Evolutionary conservation across 1,284 basidiomycete genomes (phyloP).

Genomic region (Moesziomyces antarcticus): DNA sequence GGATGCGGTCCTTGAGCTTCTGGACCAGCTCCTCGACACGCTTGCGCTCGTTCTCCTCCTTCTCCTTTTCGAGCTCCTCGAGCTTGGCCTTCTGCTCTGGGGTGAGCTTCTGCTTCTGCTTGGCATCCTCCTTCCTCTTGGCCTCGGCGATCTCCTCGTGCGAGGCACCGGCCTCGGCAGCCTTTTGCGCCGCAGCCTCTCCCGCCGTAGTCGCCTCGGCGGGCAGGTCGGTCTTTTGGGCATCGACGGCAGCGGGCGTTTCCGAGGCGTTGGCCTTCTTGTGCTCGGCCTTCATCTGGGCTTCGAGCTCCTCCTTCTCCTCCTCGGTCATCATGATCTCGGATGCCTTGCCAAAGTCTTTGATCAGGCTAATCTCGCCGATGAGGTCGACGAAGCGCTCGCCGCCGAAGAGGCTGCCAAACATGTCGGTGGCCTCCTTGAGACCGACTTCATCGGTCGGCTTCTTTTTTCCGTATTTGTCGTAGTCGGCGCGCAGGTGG

Average conservation of each 20-base stretch:
- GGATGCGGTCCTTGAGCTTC: slow-evolving; percentile 67
- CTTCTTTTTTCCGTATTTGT: slow-evolving; percentile 87
- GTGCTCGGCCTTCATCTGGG: slow-evolving; percentile 72
- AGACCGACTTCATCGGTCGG: slow-evolving; percentile 67
- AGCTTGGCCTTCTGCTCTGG: slow-evolving; percentile 76
- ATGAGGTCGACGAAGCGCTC: slow-evolving; percentile 67
- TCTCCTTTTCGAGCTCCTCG: slow-evolving; percentile 66
- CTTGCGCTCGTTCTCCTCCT: slow-evolving; percentile 64
- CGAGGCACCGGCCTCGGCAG: slow-evolving; percentile 57
- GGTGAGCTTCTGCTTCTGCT: slow-evolving; percentile 73
- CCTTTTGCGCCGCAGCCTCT: slow-evolving; percentile 58
- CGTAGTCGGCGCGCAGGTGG: slow-evolving; percentile 89
- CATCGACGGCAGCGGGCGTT: slow-evolving; percentile 26
- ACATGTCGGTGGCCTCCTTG: slow-evolving; percentile 68
- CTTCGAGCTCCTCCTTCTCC: slow-evolving; percentile 87
- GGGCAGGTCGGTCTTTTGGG: slow-evolving; percentile 28
- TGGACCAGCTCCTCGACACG: slow-evolving; percentile 61
- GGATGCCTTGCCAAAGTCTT: slow-evolving; percentile 68
- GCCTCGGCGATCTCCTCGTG: slow-evolving; percentile 43
- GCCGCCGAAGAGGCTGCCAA: slow-evolving; percentile 67
- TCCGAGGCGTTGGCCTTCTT: slow-evolving; percentile 45
- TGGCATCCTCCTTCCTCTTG: slow-evolving; percentile 70
- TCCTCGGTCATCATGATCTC: slow-evolving; percentile 78
- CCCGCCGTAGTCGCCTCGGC: slow-evolving; percentile 33
- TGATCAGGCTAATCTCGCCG: slow-evolving; percentile 67